These are phyloP conservation scores for Leccinum rimulosum DNA, from an alignment of 768 basidiomycete genomes.

Conservation along the genomic window DNA sequence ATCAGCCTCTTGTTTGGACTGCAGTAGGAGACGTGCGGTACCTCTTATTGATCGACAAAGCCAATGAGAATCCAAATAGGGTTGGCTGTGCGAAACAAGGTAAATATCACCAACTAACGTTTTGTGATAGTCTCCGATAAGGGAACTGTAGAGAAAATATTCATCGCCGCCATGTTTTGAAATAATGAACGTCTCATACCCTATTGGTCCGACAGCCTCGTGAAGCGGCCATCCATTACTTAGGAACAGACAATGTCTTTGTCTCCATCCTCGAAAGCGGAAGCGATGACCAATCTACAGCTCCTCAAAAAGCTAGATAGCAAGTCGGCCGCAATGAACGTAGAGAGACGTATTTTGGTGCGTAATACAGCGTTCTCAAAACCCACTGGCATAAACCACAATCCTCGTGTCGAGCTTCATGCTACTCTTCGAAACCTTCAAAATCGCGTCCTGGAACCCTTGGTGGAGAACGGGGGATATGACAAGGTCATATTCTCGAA, in stretches of 20 bases:
- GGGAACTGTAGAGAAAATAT: constrained; percentile 10
- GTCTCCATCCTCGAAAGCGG: too few species aligned
- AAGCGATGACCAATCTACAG: constrained; percentile 18
- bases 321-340: constrained; percentile 7
- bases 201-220: constrained; percentile 37
- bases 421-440: constrained; percentile 37
- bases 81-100: constrained; percentile 16
- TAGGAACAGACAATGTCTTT: constrained; percentile 43
- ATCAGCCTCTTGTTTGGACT: constrained; percentile 6
- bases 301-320: constrained; percentile 11
- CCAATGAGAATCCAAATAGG: constrained; percentile 10
- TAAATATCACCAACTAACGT: background rate
- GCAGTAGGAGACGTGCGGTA: constrained; percentile 12
- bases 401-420: constrained; percentile 6
- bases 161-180: constrained; percentile 36
- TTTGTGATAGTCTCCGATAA: background rate
- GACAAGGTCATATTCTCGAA: constrained; percentile 42
- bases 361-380: constrained; percentile 4
- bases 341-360: constrained; percentile 14
- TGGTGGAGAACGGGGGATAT: constrained; percentile 35
- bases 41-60: constrained; percentile 7
- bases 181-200: constrained; percentile 38
- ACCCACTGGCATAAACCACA: background rate
- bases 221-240: constrained; percentile 35
- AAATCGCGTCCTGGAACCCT: constrained; percentile 41